Base-by-base conservation (phyloP, 139 green algal genomes). In the Edaphochlamys debaryana region DNA sequence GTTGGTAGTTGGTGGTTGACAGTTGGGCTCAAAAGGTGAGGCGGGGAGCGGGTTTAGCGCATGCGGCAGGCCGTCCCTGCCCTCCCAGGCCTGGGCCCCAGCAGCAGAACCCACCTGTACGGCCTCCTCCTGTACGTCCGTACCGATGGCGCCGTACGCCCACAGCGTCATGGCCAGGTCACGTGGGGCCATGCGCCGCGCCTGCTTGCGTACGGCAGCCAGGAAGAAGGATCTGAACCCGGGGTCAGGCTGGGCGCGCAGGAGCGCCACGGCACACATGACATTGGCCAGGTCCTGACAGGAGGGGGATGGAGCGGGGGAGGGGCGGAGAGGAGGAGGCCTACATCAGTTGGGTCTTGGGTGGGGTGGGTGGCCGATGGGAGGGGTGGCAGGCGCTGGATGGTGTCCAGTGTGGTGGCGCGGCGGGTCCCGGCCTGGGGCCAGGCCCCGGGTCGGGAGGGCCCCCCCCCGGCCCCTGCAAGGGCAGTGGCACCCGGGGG, bases 71-170 rank as follows among this genome's bases (percentile, higher is more conserved):
- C n/a, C n/a, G n/a, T n/a, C n/a, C n/a, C n/a, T n/a, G n/a, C n/a
- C n/a, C n/a, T n/a, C n/a, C n/a, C n/a, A n/a, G n/a, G n/a, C n/a
- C n/a, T n/a, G n/a, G n/a, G n/a, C n/a, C n/a, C n/a, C n/a, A n/a
- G n/a, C n/a, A n/a, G n/a, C n/a, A n/a, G n/a, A n/a, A n/a, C 75
- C 8, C 75, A 81, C 75, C 60, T 41, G 60, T 36, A 81, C 75
- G 9, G 75, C 75, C 6, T 81, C 75, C 58, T 71, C 75, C 62
- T 48, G 40, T n/a, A 81, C 75, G 75, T 81, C 75, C 40, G 75
- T 81, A 30, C 75, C 75, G 32, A 71, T 62, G 60, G 75, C 75
- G 60, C 75, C 75, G 75, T 81, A 81, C 75, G 75, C 75, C 75
- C 75, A 81, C 60, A 81, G 30, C 40, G 62, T 71, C 40, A 71